These are phyloP conservation scores for Penicillium diatomitis DNA, from an alignment of 495 filamentous ascomycete species.

Conservation along the genomic window DNA sequence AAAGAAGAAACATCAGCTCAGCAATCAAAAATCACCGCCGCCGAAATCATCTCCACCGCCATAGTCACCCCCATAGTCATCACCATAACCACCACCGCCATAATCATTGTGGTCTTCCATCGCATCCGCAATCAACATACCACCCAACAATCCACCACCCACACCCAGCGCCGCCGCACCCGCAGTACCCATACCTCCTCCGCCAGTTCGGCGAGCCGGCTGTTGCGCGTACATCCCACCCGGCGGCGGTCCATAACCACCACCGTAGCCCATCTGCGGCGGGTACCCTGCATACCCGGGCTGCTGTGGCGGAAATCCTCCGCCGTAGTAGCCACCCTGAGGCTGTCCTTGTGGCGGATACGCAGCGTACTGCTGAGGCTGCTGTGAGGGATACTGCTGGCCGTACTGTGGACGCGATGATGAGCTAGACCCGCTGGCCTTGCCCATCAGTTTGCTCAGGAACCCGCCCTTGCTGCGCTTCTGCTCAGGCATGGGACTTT, in stretches of 20 bases:
- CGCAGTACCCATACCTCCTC: conserved; percentile 50
- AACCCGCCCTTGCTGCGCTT: conserved; percentile 34
- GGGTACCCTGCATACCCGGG: conserved; percentile 25
- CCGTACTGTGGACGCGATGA: conserved; percentile 6
- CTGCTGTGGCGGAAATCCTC: conserved; percentile 33
- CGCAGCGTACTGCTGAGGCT: conserved; percentile 19
- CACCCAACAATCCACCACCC: conserved; percentile 68
- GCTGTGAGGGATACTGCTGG: conserved; percentile 16
- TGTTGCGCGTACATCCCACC: conserved; percentile 35
- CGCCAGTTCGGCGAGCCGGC: conserved; percentile 14
- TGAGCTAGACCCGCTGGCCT: conserved; percentile 15
- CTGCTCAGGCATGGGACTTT: conserved; percentile 15
- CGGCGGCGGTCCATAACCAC: conserved; percentile 20
- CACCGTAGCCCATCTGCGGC: conserved; percentile 23
- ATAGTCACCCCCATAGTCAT: conserved; percentile 34
- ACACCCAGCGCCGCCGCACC: conserved; percentile 69
- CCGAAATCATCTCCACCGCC: conserved; percentile 41
- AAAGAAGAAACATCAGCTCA: neutral
- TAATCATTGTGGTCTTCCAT: conserved; percentile 36
- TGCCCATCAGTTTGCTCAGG: conserved; percentile 43
- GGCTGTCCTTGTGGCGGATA: conserved; percentile 15
- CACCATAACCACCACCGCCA: conserved; percentile 25
- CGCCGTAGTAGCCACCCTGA: conserved; percentile 18
- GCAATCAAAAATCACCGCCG: conserved; percentile 39
- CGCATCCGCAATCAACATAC: conserved; percentile 56